Conservation (phyloP, 768 basidiomycete genomes). For the Hypholoma fasciculare region DNA sequence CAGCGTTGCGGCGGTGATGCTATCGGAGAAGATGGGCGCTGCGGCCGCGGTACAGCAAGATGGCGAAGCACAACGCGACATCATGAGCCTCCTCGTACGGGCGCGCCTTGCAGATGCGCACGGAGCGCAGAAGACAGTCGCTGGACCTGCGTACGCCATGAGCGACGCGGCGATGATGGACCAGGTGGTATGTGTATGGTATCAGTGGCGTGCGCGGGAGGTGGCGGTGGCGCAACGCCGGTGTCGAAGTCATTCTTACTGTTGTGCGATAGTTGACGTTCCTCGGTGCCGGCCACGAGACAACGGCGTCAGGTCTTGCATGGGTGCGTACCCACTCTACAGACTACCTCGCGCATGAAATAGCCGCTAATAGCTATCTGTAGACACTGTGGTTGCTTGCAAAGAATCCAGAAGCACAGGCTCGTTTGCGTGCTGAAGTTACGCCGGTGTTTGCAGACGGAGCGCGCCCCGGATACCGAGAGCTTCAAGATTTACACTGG, state of each 20-base stretch:
- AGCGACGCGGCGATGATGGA: constrained; percentile 50
- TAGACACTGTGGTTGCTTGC: constrained; percentile 54
- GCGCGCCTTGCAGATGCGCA: constrained; percentile 24
- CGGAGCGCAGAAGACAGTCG: constrained; percentile 18
- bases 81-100: constrained; percentile 51
- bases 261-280: constrained; percentile 38
- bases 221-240: no score
- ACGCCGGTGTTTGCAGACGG: constrained; percentile 33
- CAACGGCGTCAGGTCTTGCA: constrained; percentile 45
- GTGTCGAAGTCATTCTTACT: background rate
- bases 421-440: constrained; percentile 54
- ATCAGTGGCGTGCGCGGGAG: background rate
- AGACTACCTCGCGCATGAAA: no score
- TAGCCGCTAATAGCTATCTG: no score
- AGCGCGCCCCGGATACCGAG: constrained; percentile 36
- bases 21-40: constrained; percentile 41
- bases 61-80: constrained; percentile 44
- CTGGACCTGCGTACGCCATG: constrained; percentile 39
- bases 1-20: constrained; percentile 38
- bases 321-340: constrained; percentile 36
- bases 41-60: constrained; percentile 26
- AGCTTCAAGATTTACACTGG: constrained; percentile 38
- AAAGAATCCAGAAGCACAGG: constrained; percentile 48
- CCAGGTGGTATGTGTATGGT: constrained; percentile 40
- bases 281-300: constrained; percentile 46